Base-by-base conservation (phyloP, 2,329 filamentous ascomycete species). In the Pochonia chlamydosporia region DNA sequence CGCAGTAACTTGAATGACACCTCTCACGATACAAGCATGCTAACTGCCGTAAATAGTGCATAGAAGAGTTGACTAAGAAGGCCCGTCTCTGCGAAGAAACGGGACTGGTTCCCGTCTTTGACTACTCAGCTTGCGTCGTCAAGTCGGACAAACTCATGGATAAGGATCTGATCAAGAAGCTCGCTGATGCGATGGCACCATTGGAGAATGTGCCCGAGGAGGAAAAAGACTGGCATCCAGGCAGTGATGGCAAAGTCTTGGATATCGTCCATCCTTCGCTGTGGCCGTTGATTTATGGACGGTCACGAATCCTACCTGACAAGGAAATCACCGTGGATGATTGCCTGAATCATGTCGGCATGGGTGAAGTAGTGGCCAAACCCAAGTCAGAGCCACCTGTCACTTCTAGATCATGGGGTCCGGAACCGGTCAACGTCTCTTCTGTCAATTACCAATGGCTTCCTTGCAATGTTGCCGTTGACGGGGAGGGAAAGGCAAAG, bases 211-310 rank as follows among this genome's bases (percentile, higher is more conserved):
- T 76, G 1, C 72, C 75, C 0, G 72, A 76, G 6, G 46, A 64
- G 0, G 43, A 67, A 26, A 74, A 76, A 52, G 82, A 85, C 59
- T 87, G 76, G 73, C 79, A 85, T 59, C 82, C 82, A 0, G 67
- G 73, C 3, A 80, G 76, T 1, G 65, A 79, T 28, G 60, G 66
- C 1, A 73, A 72, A 50, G 80, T 87, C 2, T 71, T 82, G 1
- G 76, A 87, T 56, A 64, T 86, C 2, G 72, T 86, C 5, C 75
- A 86, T 52, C 81, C 82, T 1, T 85, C 80, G 0, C 66, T 86
- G 5, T 86, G 74, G 52, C 81, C 82, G 0, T 60, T 86, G 0
- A 58, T 79, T 1, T 81, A 79, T 53, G 78, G 76, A 0, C 61
- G 62, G 11, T 72, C 70, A 2, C 66, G 67, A 3, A 54, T 66